Conservation (phyloP, 2,329 filamentous ascomycete genomes). For the Colletotrichum sp. region DNA sequence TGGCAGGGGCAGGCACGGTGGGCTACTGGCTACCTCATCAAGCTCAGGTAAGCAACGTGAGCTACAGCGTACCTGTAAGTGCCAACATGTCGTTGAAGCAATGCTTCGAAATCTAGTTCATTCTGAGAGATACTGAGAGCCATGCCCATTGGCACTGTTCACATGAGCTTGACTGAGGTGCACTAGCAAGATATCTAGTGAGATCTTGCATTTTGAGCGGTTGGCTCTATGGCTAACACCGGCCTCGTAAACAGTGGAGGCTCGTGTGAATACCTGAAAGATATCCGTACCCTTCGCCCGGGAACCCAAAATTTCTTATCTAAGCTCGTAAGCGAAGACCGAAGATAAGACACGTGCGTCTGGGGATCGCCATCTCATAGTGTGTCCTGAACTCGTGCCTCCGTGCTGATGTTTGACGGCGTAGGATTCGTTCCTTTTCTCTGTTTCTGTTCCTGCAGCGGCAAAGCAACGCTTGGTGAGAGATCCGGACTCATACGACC, state of each 20-base stretch:
- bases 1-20: not conserved
- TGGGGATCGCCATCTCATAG: not conserved
- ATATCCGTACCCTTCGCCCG: not conserved
- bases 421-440: not conserved
- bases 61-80: not conserved
- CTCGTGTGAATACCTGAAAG: not conserved
- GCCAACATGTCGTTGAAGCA: not conserved
- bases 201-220: not conserved
- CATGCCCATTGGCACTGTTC: not conserved
- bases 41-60: not conserved
- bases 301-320: not conserved
- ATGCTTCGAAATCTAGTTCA: not conserved
- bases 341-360: not conserved
- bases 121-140: not conserved
- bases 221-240: not conserved
- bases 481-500: conserved; percentile 1
- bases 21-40: not conserved
- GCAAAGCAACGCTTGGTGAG: not conserved
- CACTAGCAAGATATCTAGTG: not conserved
- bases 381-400: not conserved
- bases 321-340: not conserved
- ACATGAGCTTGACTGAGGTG: not conserved
- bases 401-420: not conserved
- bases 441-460: not conserved
- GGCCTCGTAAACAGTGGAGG: not conserved